Evolutionary conservation across 495 filamentous ascomycete species (phyloP).

Genomic region (Neurospora sp.): DNA sequence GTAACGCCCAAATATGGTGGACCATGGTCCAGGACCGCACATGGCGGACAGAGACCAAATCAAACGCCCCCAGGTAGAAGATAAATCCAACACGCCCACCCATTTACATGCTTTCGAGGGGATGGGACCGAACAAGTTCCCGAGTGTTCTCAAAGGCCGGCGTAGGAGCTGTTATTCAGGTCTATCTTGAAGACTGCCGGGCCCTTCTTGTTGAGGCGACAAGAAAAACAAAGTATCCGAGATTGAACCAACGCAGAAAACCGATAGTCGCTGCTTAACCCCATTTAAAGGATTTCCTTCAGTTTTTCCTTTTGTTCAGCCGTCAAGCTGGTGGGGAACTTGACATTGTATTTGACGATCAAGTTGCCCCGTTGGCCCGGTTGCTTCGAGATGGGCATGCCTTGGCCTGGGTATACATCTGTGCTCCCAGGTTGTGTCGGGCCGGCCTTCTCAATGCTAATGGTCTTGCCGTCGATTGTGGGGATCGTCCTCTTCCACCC

Average conservation of each 20-base stretch:
- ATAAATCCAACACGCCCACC: neutral
- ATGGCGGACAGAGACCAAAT: neutral
- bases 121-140: neutral
- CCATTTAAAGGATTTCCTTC: slow-evolving; percentile 56
- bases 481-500: slow-evolving; percentile 83
- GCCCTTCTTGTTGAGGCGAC: neutral
- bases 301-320: slow-evolving; percentile 65
- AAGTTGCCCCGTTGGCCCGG: slow-evolving; percentile 76
- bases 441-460: slow-evolving; percentile 64
- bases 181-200: neutral
- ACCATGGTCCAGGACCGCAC: neutral
- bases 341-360: slow-evolving; percentile 81
- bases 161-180: neutral
- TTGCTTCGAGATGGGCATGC: slow-evolving; percentile 90
- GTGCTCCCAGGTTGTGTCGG: slow-evolving; percentile 74
- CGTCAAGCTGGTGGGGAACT: slow-evolving; percentile 72
- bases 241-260: neutral
- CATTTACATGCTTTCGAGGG: neutral
- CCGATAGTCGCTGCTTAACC: neutral
- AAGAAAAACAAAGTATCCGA: neutral
- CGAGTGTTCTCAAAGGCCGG: neutral
- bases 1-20: neutral
- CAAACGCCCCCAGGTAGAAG: neutral
- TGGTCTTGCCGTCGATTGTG: slow-evolving; percentile 86
- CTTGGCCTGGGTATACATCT: slow-evolving; percentile 71